These are phyloP conservation scores for Periconia macrospinosa DNA, from an alignment of 2,329 filamentous ascomycete genomes.

Conservation along the genomic window DNA sequence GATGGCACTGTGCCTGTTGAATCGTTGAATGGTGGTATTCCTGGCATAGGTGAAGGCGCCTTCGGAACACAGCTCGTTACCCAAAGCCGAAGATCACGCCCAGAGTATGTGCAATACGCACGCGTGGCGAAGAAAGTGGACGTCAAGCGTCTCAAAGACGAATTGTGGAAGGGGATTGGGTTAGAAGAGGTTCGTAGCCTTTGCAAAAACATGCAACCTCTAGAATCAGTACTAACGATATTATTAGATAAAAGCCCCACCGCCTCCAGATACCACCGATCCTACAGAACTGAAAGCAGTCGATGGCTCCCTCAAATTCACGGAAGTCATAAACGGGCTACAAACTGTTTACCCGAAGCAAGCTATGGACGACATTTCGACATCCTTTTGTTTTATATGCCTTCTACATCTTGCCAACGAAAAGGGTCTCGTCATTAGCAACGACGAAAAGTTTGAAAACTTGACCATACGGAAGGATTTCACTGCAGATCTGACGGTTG, in stretches of 20 bases:
- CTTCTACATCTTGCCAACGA: constrained; percentile 90
- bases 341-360: constrained; percentile 83
- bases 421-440: constrained; percentile 79
- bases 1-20: constrained; percentile 46
- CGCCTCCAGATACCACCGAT: constrained; percentile 14
- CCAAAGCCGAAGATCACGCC: constrained; percentile 61
- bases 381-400: constrained; percentile 90
- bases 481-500: constrained; percentile 43
- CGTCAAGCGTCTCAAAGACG: constrained; percentile 64
- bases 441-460: constrained; percentile 55
- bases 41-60: constrained; percentile 55
- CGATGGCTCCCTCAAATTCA: constrained; percentile 73
- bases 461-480: constrained; percentile 53
- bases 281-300: constrained; percentile 48
- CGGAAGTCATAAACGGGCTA: constrained; percentile 85
- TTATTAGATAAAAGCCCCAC: constrained; percentile 22
- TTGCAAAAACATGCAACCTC: background rate
- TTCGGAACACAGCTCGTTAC: constrained; percentile 66
- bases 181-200: constrained; percentile 45
- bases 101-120: constrained; percentile 68
- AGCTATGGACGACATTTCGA: constrained; percentile 91
- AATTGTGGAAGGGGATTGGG: constrained; percentile 67
- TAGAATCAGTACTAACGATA: constrained; percentile 7
- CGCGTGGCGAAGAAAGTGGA: constrained; percentile 69
- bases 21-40: constrained; percentile 51